Percentiles rank a stretch among this genome's conserved stretches.
Conservation (phyloP, 1,139 yeast species). For the Protomyces inouyei region DNA sequence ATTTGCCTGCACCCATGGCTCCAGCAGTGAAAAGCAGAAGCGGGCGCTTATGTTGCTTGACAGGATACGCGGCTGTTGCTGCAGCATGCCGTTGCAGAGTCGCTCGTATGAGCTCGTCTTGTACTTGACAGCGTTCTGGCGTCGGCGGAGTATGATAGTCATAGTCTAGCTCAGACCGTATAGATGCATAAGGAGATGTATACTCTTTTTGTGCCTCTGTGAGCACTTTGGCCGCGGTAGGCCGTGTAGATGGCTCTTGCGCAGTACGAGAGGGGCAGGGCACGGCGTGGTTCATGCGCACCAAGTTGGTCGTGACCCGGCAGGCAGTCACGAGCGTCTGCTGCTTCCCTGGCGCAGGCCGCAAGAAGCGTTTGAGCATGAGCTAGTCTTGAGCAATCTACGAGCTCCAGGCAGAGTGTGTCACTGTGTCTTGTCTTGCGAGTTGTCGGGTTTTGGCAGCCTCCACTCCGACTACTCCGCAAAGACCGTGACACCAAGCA, state of each 20-base stretch:
- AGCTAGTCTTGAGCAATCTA: too few relatives aligned
- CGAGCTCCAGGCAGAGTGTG: too few relatives aligned
- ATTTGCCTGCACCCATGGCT: conserved; percentile 25
- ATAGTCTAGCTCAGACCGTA: conserved; percentile 13
- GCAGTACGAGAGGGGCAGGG: not conserved
- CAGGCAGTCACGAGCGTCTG: not conserved
- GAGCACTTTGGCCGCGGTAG: not conserved
- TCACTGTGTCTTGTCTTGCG: too few relatives aligned
- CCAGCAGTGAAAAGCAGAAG: conserved; percentile 17
- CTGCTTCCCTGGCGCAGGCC: not conserved
- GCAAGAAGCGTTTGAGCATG: not conserved
- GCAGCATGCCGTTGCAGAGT: not conserved
- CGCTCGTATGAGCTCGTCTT: conserved; percentile 6
- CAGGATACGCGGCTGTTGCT: not conserved
- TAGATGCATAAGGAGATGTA: conserved; percentile 1
- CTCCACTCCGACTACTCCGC: too few relatives aligned
- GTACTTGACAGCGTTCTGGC: conserved; percentile 3
- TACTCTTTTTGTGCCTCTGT: not conserved
- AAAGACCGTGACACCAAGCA: too few relatives aligned
- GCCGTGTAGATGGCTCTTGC: not conserved
- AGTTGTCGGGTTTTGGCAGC: too few relatives aligned
- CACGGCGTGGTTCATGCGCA: not conserved
- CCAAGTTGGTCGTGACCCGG: not conserved
- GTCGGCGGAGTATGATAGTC: conserved; percentile 3
- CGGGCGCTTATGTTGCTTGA: not conserved